These are phyloP conservation scores for Amaranthus tricolor DNA, from an alignment of 179 eudicot species.

Conservation along the genomic window DNA sequence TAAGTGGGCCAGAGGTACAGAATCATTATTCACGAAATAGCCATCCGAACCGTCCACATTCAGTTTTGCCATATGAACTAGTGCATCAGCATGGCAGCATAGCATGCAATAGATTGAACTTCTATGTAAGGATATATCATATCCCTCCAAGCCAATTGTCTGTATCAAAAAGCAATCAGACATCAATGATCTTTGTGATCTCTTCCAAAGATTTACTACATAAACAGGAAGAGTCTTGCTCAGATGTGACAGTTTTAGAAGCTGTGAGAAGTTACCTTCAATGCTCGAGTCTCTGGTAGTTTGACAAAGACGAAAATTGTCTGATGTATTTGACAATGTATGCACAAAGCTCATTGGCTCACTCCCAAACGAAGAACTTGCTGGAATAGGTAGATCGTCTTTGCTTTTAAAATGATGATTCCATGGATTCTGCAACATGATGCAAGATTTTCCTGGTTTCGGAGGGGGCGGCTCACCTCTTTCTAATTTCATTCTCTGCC, in stretches of 20 bases:
- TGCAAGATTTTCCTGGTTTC: conserved; percentile 29
- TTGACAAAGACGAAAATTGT: conserved; percentile 26
- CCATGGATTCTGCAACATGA: conserved; percentile 46
- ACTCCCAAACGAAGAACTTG: conserved; percentile 24
- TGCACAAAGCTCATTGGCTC: conserved; percentile 14
- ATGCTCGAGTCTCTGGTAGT: conserved; percentile 35
- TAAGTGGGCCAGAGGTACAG: not conserved
- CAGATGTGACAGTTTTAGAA: too few relatives aligned
- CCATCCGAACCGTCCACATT: not conserved
- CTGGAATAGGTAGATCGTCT: conserved; percentile 25
- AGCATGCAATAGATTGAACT: not conserved
- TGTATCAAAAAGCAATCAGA: conserved; percentile 9
- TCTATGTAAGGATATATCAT: not conserved
- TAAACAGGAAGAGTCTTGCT: not conserved
- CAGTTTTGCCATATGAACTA: conserved; percentile 6
- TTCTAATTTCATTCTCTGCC: conserved; percentile 47
- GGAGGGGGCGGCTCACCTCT: conserved; percentile 39
- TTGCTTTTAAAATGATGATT: conserved; percentile 50
- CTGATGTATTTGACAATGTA: conserved; percentile 29
- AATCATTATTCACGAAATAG: not conserved
- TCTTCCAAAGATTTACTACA: not conserved
- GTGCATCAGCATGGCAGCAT: conserved; percentile 8
- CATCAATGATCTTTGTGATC: not conserved
- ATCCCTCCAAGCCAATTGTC: conserved; percentile 13
- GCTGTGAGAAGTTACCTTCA: conserved; percentile 39